These are phyloP conservation scores for Microcos paniculata DNA, from an alignment of 345 rosid species.

Conservation along the genomic window DNA sequence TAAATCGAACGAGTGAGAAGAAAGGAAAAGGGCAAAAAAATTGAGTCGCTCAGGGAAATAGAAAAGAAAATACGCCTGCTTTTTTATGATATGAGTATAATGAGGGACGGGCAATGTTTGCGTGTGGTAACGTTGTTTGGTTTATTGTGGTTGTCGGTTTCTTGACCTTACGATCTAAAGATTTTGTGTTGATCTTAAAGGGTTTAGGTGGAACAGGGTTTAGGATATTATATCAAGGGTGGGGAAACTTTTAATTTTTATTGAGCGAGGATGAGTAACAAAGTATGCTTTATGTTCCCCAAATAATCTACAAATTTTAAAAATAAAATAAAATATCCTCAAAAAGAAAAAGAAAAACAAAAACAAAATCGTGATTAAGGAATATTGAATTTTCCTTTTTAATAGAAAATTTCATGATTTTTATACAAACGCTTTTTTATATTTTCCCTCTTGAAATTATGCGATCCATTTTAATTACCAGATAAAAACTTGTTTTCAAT, in stretches of 20 bases:
- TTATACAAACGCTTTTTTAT: too few relatives aligned
- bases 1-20: conserved; percentile 23
- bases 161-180: not conserved
- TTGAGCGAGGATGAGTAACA: too few relatives aligned
- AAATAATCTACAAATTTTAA: too few relatives aligned
- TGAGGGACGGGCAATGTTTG: not conserved
- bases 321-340: too few relatives aligned
- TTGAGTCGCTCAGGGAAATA: not conserved
- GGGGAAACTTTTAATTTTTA: not conserved
- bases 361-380: too few relatives aligned
- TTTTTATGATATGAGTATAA: not conserved
- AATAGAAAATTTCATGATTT: too few relatives aligned
- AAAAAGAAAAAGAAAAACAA: too few relatives aligned
- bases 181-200: not conserved
- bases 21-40: not conserved
- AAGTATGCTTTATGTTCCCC: not conserved
- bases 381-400: too few relatives aligned
- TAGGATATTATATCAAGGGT: not conserved
- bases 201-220: not conserved
- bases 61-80: not conserved
- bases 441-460: too few relatives aligned
- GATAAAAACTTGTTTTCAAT: too few relatives aligned
- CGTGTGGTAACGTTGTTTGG: not conserved
- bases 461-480: too few relatives aligned
- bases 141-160: too few relatives aligned